Evolutionary conservation across 257 asterid species (phyloP), one percentile per base, ranked within the genome.

Genomic region (Nicotiana obtusifolia): DNA sequence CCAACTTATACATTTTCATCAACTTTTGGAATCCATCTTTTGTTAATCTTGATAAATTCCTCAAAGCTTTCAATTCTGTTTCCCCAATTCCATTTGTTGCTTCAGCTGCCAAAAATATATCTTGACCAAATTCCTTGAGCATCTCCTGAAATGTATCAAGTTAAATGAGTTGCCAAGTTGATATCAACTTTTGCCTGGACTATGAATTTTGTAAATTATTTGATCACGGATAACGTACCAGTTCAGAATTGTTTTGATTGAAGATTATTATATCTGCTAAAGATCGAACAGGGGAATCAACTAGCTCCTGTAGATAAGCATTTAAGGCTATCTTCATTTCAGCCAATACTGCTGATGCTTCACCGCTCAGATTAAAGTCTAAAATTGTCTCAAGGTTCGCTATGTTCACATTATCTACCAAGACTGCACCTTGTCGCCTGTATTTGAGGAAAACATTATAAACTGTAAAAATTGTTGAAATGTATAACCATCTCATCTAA

Each of bases 301-400:
- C 47, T 28, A 90, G 86, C n/a, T 80, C 81, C 49, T 85, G 78
- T 5, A 90, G 61, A 85, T 90, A 90, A 52, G 71, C 41, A 78
- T 87, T 88, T 28, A 90, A n/a, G 4, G 87, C 86, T 7, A 68
- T 75, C 71, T 90, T 87, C 85, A 90, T 84, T 47, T 90, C 90
- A 24, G 84, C 90, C 33, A 60, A 9, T 85, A 85, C 30, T 26
- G 64, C 82, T 9, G 47, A 67, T 1, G 2, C 37, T 78, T 85
- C 85, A 7, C 81, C 86, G 14, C 78, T 87, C 9, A 22, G 15
- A 65, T 56, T 82, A 10, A 44, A 10, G 54, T 19, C 31, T 49
- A 83, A 78, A 10, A 83, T 83, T 10, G 30, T 24, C 47, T 80
- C 81, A 44, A 84, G 49, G 22, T 85, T 56, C 31, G 83, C 84